Evolutionary conservation across 73 alveolate genomes (phyloP).

Genomic region (Tetrahymena thermophila): DNA sequence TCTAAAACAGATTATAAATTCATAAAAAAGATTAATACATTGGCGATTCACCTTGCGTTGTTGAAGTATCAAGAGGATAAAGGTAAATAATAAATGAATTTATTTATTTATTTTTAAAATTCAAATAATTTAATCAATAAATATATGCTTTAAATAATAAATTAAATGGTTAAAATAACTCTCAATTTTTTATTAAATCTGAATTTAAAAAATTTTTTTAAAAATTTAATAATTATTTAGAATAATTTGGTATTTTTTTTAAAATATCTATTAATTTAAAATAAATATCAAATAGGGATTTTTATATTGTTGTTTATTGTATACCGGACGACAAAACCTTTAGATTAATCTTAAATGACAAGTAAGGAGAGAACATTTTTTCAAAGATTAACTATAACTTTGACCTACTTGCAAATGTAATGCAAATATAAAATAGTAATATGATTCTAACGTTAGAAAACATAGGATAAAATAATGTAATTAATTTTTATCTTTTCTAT

Average conservation of each 20-base stretch:
- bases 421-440: background rate
- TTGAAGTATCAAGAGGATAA: background rate
- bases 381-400: background rate
- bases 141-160: background rate
- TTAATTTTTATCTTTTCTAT: background rate
- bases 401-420: background rate
- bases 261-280: background rate
- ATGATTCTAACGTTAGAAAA: background rate
- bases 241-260: too few species aligned
- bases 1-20: background rate
- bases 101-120: background rate
- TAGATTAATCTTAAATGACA: background rate
- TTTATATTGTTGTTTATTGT: background rate
- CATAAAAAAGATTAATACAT: background rate
- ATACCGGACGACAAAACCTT: background rate
- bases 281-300: background rate
- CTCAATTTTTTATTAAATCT: too few species aligned
- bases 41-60: background rate
- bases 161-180: background rate
- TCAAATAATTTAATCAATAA: too few species aligned
- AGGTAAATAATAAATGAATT: background rate
- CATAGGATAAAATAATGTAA: background rate
- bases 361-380: background rate
- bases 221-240: too few species aligned
- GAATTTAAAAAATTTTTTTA: too few species aligned